Evolutionary conservation across 2,329 filamentous ascomycete species (phyloP), one percentile per base, ranked within the genome.

Genomic region (Stachybotrys chartarum): DNA sequence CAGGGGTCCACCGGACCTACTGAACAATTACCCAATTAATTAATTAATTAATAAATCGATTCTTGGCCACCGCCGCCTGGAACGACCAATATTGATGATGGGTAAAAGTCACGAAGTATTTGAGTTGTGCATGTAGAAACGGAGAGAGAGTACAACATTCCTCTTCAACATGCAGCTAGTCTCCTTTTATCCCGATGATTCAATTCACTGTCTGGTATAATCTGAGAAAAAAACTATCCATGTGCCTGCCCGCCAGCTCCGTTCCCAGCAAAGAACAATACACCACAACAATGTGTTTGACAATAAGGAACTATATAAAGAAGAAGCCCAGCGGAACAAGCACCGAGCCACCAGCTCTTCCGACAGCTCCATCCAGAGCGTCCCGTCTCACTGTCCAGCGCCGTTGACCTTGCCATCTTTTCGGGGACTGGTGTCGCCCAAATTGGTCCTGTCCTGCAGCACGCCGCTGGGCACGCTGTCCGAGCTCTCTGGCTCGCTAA

Each of bases 401-500:
- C 74, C 74, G 46, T 76, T 76, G 30, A 65, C 55, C 57, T 72
- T 70, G 44, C 54, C 54, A 6, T 64, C 63, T 57, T 68, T 72
- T 14, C 63, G 65, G 55, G 72, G 68, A 57, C 69, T 69, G 50
- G 57, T 48, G 54, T 65, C 63, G 57, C 66, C 64, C 18, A 67
- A 61, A 56, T 70, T 70, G 16, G 65, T 67, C 59, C 65, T 67
- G 57, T 74, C 71, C 61, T 68, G 66, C 54, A 71, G 66, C 54
- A 68, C 66, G 53, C 61, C 61, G 50, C 59, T 63, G 7, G 65
- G 66, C 53, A 60, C 65, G 14, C 61, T 60, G 30, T 63, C 65
- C 39, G 64, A 64, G 32, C 60, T 63, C 42, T 58, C 64, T 24
- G 67, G 71, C 39, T 75, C 72, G 51, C 70, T 71, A 58, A 91